Base-by-base conservation (phyloP, 169 alveolate species). In the Plasmodium malariae region DNA sequence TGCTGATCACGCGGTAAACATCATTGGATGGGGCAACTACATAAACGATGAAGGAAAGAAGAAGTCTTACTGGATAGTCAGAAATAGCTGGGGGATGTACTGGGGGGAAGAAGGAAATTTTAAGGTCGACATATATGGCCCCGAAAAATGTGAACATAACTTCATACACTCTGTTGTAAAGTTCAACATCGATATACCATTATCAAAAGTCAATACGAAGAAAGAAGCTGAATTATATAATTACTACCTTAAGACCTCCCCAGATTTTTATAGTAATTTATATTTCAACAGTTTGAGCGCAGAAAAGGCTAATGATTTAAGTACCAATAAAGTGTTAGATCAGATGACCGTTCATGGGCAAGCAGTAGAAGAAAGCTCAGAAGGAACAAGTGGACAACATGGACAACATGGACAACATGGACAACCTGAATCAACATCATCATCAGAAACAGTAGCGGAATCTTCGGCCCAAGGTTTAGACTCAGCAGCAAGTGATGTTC, bases 21-120 rank as follows among this genome's bases (percentile, higher is more conserved):
- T 74, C 26, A 43, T 88, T 21, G 93, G 93, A 4, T 88, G 60
- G 74, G 93, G 93, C 2, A 60, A 43, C 24, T 88, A 88, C 51
- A 19, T 74, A 12, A 30, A 59, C 32, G 36, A 12, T 12, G 51
- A 69, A 34, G 88, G 63, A 14, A 36, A 54, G 60, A 73, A 59
- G 9, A 67, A 78, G 17, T 37, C 87, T 21, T 73, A 73, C 21
- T 73, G 87, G 87, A 11, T 55, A 11, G 43, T 73, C 11, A 30
- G 72, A 73, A 73, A 73, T 36, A 73, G 87, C 17, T 73, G 87
- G 87, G 87, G 87, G 14, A 19, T 54, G n/a, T 54, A 73, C 19
- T 73, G 87, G 87, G 87, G 72, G 55, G 87, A 73, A 3, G 45
- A 55, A 1, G 87, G 87, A 5, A 24, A 51, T 9, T 73, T 73